A percentile compares a stretch with the other conserved stretches of the same genome.
phyloP scores from a whole-genome alignment of 108 stramenopile genomes.

The Skeletonema marinoi region DNA sequence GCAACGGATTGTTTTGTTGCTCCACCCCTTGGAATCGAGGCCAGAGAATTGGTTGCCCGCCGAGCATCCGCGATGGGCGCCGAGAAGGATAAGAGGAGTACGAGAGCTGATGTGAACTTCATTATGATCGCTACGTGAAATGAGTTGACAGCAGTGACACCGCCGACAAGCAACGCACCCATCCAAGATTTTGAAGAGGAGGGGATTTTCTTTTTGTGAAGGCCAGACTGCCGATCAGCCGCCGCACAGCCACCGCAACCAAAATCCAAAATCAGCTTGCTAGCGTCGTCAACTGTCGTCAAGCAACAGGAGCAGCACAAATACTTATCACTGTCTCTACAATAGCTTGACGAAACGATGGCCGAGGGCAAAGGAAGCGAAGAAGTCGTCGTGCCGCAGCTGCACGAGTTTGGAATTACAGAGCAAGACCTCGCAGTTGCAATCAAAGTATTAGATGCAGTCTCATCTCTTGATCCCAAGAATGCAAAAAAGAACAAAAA shows the following conservation, averaged over 20 bases:
- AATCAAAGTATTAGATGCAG: constrained; percentile 63
- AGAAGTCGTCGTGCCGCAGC: constrained; percentile 16
- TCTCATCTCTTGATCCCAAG: constrained; percentile 49
- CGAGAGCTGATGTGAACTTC: constrained; percentile 11
- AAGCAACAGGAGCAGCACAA: no score
- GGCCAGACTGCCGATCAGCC: neutral
- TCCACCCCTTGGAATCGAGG: neutral
- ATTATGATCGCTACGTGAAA: neutral
- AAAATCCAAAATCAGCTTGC: no score
- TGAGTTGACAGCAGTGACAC: neutral
- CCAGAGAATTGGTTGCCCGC: neutral
- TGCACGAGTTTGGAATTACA: constrained; percentile 42
- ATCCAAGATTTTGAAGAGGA: neutral
- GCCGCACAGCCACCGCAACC: no score
- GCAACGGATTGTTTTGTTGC: neutral
- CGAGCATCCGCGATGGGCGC: constrained; percentile 7
- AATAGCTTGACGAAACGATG: neutral
- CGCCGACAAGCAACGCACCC: neutral
- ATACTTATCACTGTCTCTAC: no score
- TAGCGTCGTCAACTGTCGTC: no score
- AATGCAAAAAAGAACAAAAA: constrained; percentile 13
- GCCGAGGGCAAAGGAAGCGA: neutral
- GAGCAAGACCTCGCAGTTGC: constrained; percentile 48
- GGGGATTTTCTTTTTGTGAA: neutral
- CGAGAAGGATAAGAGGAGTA: constrained; percentile 20